These are phyloP conservation scores for Gastrolobium bilobum DNA, from an alignment of 306 rosid genomes.

Conservation along the genomic window DNA sequence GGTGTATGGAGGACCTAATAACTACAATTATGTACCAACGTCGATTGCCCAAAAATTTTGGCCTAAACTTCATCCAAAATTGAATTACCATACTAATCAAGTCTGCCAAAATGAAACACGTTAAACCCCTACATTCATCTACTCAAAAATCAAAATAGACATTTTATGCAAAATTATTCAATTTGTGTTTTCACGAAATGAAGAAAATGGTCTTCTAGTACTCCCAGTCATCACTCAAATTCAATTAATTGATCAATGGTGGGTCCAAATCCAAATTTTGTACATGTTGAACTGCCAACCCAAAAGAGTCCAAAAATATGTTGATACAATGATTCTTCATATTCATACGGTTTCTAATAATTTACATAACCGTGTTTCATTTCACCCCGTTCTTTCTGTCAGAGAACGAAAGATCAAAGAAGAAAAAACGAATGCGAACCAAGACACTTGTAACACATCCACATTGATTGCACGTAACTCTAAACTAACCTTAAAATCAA, in stretches of 20 bases:
- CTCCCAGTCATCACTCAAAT: slow-evolving; percentile 4
- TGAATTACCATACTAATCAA: neutral
- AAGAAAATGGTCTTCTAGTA: neutral
- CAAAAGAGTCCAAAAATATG: neutral
- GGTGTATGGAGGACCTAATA: too few relatives aligned
- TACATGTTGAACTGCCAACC: neutral
- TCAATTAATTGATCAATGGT: neutral
- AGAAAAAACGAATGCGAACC: neutral
- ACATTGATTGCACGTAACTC: slow-evolving; percentile 25
- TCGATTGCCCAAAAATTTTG: neutral
- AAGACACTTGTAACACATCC: slow-evolving; percentile 13
- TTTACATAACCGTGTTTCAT: slow-evolving; percentile 46
- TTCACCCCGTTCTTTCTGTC: slow-evolving; percentile 10
- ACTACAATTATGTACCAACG: neutral
- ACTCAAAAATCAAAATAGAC: neutral
- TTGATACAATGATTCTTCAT: slow-evolving; percentile 4
- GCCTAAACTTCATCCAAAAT: neutral
- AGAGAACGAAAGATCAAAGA: neutral
- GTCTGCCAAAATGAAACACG: slow-evolving; percentile 2
- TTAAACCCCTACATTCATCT: neutral
- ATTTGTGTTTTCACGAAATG: neutral
- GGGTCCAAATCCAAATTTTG: slow-evolving; percentile 37
- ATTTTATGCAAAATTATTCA: neutral
- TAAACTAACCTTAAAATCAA: slow-evolving; percentile 25
- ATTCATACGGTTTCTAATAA: slow-evolving; percentile 26